Evolutionary conservation across 2,329 filamentous ascomycete species (phyloP).

Genomic region (Colletotrichum eremochloae): DNA sequence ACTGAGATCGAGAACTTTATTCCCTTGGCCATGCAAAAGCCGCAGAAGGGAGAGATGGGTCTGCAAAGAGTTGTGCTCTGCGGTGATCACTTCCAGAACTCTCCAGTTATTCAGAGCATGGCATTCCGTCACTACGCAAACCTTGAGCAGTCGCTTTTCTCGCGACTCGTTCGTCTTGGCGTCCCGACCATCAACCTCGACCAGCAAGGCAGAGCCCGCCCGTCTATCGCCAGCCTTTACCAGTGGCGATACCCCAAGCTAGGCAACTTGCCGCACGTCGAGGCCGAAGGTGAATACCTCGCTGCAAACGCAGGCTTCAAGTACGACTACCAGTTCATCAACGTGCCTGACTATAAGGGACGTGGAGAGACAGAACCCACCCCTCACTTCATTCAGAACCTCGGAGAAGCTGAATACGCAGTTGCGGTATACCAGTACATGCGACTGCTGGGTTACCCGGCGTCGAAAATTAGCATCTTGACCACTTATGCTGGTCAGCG

Average conservation of each 20-base stretch:
- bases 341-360: slow-evolving; percentile 93
- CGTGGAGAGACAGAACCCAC: slow-evolving; percentile 89
- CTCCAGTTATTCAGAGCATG: slow-evolving; percentile 92
- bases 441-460: slow-evolving; percentile 93
- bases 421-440: slow-evolving; percentile 98
- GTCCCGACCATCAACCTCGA: slow-evolving; percentile 93
- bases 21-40: slow-evolving; percentile 90
- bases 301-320: slow-evolving; percentile 91
- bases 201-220: slow-evolving; percentile 91
- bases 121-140: slow-evolving; percentile 97
- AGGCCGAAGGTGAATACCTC: slow-evolving; percentile 77
- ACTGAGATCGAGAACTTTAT: slow-evolving; percentile 98
- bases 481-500: slow-evolving; percentile 94
- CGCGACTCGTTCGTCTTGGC: slow-evolving; percentile 88
- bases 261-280: slow-evolving; percentile 82
- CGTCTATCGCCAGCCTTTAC: slow-evolving; percentile 90
- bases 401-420: slow-evolving; percentile 96
- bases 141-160: slow-evolving; percentile 95
- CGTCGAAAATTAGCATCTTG: slow-evolving; percentile 85
- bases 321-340: slow-evolving; percentile 96
- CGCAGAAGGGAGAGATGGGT: slow-evolving; percentile 77
- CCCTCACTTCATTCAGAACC: slow-evolving; percentile 95
- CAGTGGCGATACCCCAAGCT: slow-evolving; percentile 91
- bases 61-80: slow-evolving; percentile 92
- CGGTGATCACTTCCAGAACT: slow-evolving; percentile 97